phyloP scores from a whole-genome alignment of 108 stramenopile genomes.

The Poteriospumella lacustris region DNA sequence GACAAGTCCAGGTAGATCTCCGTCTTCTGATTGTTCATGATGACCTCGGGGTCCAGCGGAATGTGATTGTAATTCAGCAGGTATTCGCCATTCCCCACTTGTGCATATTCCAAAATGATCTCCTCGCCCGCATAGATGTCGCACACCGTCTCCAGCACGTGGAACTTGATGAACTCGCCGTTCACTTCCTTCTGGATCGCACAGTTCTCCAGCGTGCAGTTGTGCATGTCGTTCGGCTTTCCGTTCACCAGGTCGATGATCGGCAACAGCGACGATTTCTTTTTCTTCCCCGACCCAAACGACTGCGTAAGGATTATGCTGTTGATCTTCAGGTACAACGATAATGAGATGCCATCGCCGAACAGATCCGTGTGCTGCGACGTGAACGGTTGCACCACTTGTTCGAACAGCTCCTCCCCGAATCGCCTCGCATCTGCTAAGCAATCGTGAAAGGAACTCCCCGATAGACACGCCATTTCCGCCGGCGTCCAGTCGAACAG shows the following conservation, averaged over 20 bases:
- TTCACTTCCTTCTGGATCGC: not conserved
- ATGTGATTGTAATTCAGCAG: not conserved
- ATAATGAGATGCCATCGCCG: not conserved
- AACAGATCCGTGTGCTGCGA: not conserved
- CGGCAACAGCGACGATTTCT: not conserved
- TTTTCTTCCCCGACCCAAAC: not conserved
- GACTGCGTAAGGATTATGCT: not conserved
- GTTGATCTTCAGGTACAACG: not conserved
- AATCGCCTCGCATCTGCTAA: conserved; percentile 2
- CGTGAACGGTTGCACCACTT: not conserved
- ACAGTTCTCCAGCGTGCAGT: not conserved
- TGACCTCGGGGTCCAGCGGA: not conserved
- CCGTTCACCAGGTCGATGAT: conserved; percentile 1
- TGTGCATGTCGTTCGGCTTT: not conserved
- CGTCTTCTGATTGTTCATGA: not conserved
- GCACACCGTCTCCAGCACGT: not conserved
- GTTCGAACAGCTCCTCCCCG: not conserved
- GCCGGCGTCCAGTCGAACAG: not conserved
- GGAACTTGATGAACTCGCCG: not conserved
- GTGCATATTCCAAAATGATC: conserved; percentile 10
- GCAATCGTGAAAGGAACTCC: not conserved
- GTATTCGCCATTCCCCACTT: not conserved
- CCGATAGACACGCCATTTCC: not conserved
- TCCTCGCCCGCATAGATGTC: conserved; percentile 15
- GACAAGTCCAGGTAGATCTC: not conserved